Base-by-base conservation (phyloP, 1,139 yeast species). In the Yamadazyma atmosphaerica region DNA sequence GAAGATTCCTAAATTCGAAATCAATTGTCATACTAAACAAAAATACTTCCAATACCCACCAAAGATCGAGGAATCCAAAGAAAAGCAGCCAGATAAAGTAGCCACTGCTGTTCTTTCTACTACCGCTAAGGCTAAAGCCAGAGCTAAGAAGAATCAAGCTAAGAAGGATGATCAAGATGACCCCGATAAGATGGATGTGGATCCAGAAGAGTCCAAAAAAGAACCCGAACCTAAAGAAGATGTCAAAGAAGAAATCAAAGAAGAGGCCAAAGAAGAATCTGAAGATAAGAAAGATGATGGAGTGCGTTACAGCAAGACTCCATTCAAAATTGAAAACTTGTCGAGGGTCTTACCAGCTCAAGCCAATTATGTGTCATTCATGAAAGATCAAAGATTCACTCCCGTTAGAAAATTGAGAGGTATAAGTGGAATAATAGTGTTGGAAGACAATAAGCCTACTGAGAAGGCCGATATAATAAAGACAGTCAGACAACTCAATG, bases 91-190 rank as follows among this genome's bases (percentile, higher is more conserved):
- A 4, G 97, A 87, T 58, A 90, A 87, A 66, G 78, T 90, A 36
- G 86, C 90, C 4, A 87, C 96, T 28, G 98, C 98, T 2, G 95
- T 92, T 17, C 74, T 92, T 46, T 88, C 97, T 1, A 92, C 98
- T 0, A 92, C 98, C 1, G 89, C 83, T 24, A 83, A 83, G 58
- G 97, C 97, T 15, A 86, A 86, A 64, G 94, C 92, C 31, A 81
- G 97, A 61, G 96, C 95, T 17, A 86, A 84, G 63, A 85, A 83
- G 69, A 74, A 78, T 25, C 79, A 77, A 56, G 74, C 74, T 49
- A 84, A 81, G 54, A 77, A 72, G 53, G 69, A 65, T 37, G 77
- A 68, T 41, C 56, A 55, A 23, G 66, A 59, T 14, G 55, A 46
- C 22, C 63, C 45, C 10, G 60, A 55, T 28, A 59, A 58, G 34